Evolutionary conservation across 2,329 filamentous ascomycete species (phyloP), one percentile per base, ranked within the genome.

Genomic region (Neodidymelliopsis sp.): DNA sequence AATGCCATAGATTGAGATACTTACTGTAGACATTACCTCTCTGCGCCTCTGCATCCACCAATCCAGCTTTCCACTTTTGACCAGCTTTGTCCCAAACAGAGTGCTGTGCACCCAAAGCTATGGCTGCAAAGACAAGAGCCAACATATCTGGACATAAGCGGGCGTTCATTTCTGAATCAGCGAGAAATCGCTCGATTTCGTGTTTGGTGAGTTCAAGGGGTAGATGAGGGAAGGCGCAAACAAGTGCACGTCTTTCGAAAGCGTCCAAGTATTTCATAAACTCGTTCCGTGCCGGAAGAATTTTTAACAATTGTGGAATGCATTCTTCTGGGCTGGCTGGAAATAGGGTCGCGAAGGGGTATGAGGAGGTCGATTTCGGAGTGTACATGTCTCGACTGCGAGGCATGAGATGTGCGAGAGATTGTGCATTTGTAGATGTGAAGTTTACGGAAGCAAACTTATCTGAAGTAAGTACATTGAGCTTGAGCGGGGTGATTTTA

Each of bases 331-430:
- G 62, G 10, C 60, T 64, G 22, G 69, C 66, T n/a, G 59, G 51
- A 62, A 78, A 75, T 22, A 79, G 60, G 0, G 76, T 77, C 1
- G 73, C 66, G 49, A 80, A 80, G 0, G 77, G 77, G 49, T 78
- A 75, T 51, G 70, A 60, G 8, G 69, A 63, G 6, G 67, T 62
- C 24, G 71, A 64, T 33, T 61, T 61, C 13, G 69, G 57, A 1
- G 69, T 60, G 51, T 77, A 78, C 50, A 79, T 74, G 16, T 79
- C 75, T n/a, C 61, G 57, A 12, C 70, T 67, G 48, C 66, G 70
- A 15, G 76, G 75, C 55, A 77, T 68, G 4, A 74, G 66, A 55
- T 79, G 75, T 4, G 75, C 71, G 4, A 80, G 62, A 25, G 75
- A 77, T 23, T 74, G 71, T 9, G 57, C 40, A 7, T 54, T 53